Conservation (phyloP, 208 protist genomes). For the Angomonas ambiguus region DNA sequence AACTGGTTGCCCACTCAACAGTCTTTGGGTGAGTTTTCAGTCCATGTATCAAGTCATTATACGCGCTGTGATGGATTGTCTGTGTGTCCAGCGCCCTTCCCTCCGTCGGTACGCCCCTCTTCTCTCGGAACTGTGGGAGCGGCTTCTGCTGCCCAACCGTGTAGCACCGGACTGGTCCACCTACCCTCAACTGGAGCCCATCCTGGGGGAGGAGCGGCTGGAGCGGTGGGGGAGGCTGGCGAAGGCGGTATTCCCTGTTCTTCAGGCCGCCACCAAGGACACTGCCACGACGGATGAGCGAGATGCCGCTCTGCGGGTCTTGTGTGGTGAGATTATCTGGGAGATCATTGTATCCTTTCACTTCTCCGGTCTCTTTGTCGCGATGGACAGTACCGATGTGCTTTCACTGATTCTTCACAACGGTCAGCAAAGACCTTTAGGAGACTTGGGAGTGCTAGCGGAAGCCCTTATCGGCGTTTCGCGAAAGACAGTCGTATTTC, state of each 20-base stretch:
- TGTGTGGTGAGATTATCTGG: slow-evolving; percentile 44
- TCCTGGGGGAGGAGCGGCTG: slow-evolving; percentile 39
- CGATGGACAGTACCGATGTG: slow-evolving; percentile 39
- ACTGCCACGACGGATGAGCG: slow-evolving; percentile 30
- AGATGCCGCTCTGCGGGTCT: slow-evolving; percentile 39
- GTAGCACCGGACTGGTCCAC: slow-evolving; percentile 26
- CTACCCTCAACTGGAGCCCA: slow-evolving; percentile 22
- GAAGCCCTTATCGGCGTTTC: slow-evolving; percentile 26
- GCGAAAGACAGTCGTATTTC: slow-evolving; percentile 18
- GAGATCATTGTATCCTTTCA: slow-evolving; percentile 49
- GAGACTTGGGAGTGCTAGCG: slow-evolving; percentile 41
- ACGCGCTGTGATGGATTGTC: slow-evolving; percentile 46
- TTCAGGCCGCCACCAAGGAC: slow-evolving; percentile 32
- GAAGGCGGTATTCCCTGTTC: slow-evolving; percentile 23
- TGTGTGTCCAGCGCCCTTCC: slow-evolving; percentile 48
- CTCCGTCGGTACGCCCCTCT: slow-evolving; percentile 31
- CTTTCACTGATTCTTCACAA: slow-evolving; percentile 20
- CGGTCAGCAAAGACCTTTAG: slow-evolving; percentile 28
- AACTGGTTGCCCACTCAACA: background rate
- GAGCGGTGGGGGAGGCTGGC: slow-evolving; percentile 46
- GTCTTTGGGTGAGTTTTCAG: slow-evolving; percentile 23
- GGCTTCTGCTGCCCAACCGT: slow-evolving; percentile 19
- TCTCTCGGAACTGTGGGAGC: slow-evolving; percentile 60
- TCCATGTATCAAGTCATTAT: slow-evolving; percentile 50
- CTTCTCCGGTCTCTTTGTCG: slow-evolving; percentile 55